Conservation (phyloP, 176 grass and related monocot species). For the Secale cereale region DNA sequence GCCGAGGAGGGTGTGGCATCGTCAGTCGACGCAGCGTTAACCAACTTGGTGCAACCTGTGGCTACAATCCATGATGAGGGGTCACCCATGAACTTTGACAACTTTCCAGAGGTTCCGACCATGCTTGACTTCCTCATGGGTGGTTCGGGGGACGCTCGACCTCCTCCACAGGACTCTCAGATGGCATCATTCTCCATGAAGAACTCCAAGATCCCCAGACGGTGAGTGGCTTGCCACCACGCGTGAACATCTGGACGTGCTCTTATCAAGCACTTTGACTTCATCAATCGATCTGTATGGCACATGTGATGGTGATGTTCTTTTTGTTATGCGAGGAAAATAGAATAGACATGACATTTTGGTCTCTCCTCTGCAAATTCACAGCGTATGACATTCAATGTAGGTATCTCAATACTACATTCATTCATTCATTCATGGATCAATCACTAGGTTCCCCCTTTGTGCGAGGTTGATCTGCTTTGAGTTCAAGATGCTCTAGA, state of each 20-base stretch:
- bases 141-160: background rate
- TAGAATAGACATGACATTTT: too few species aligned
- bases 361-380: too few species aligned
- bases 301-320: too few species aligned
- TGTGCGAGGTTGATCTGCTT: too few species aligned
- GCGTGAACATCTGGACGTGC: too few species aligned
- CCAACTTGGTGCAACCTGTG: background rate
- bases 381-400: too few species aligned
- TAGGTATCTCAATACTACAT: too few species aligned
- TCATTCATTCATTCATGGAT: too few species aligned
- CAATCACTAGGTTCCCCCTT: too few species aligned
- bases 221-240: background rate
- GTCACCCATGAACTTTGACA: background rate
- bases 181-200: background rate
- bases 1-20: background rate
- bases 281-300: too few species aligned
- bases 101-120: background rate
- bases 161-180: background rate
- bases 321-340: too few species aligned
- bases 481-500: background rate
- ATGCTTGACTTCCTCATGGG: background rate
- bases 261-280: too few species aligned
- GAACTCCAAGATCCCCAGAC: background rate
- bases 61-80: background rate
- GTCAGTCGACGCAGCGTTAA: background rate